phyloP scores from a whole-genome alignment of 257 asterid species.

The Prunella vulgaris region DNA sequence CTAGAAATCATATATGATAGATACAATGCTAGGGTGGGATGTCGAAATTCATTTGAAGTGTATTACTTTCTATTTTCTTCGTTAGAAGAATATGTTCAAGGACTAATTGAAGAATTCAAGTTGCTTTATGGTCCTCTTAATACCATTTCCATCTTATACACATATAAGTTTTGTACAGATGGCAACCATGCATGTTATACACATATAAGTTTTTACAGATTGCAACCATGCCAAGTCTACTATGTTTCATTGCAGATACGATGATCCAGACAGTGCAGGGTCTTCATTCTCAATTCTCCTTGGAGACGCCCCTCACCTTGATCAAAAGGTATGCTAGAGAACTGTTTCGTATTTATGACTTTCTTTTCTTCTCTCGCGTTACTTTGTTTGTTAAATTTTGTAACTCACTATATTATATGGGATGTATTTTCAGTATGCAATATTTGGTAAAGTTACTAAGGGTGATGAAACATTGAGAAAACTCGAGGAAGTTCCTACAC shows the following conservation, averaged over 20 bases:
- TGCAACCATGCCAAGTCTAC: background rate
- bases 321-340: constrained; percentile 55
- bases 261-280: constrained; percentile 81
- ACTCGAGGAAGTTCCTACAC: constrained; percentile 89
- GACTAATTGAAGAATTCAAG: background rate
- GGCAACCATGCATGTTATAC: background rate
- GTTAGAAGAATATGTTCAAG: background rate
- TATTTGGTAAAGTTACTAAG: constrained; percentile 89
- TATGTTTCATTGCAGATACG: constrained; percentile 42
- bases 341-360: background rate
- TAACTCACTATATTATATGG: background rate
- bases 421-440: constrained; percentile 64
- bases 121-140: background rate
- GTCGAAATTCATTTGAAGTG: background rate
- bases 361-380: background rate
- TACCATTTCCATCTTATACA: background rate
- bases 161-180: background rate
- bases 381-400: background rate
- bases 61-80: background rate
- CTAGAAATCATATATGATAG: background rate
- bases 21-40: background rate
- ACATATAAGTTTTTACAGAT: background rate
- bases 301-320: constrained; percentile 98
- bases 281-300: constrained; percentile 95
- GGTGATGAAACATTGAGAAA: constrained; percentile 91